Base-by-base conservation (phyloP, 202 grass and related monocot genomes). In the Sporobolus alterniflorus region DNA sequence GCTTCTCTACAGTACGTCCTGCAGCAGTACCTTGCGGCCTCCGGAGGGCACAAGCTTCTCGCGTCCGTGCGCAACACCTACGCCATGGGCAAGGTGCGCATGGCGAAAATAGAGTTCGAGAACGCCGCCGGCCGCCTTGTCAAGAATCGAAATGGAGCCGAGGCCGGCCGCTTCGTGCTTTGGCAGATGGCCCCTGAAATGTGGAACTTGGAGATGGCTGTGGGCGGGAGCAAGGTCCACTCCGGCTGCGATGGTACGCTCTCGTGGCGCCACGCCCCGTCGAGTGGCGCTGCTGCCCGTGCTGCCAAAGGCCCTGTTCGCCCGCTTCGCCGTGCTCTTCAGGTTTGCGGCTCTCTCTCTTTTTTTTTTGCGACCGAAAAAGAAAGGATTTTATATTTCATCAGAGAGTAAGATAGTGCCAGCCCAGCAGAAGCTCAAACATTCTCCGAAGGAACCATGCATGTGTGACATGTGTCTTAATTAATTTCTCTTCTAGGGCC, bases 1-100 rank as follows among this genome's bases (percentile, higher is more conserved):
- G 20, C 43, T 73, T 90, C 93, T 25, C 88, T 88, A 34, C 90
- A 88, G 71, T 96, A 96, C 85, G 93, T 96, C 65, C 82, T 96
- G 88, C 85, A 91, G 85, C 93, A 96, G 31, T 93, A 96, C 85
- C 89, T 89, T 18, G 93, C 93, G n/a, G 88, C 93, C 20, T 92
- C 85, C 21, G 93, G 93, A 4, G 93, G 93, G 54, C 77, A 90
- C 60, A 92, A 44, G 79, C 75, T 90, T 15, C 88, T 96, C 33
- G 73, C 73, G 26, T 90, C 90, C 2, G 60, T 90, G 24, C 85
- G 83, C 44, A 96, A 84, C 52, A 17, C 84, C 61, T 96, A 96
- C 20, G 69, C 86, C 28, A 90, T 93, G 85, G 93, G 93, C 57
- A 96, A 96, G 79, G 82, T 93, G 72, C 88, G 88, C 73, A 93